These are phyloP conservation scores for Allodekkera sacchari DNA, from an alignment of 805 yeast genomes.

Conservation along the genomic window DNA sequence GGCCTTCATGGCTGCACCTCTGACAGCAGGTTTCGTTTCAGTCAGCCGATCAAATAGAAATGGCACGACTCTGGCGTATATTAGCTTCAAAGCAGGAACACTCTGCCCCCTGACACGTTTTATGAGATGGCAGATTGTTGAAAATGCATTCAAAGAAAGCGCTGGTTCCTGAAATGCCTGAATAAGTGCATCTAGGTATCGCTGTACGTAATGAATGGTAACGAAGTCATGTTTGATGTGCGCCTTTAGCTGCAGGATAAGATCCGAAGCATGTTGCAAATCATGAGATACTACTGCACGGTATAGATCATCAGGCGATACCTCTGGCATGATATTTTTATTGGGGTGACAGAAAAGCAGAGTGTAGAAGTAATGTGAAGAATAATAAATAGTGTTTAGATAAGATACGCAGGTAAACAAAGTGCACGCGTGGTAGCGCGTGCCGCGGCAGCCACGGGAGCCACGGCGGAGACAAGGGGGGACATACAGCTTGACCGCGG, in stretches of 20 bases:
- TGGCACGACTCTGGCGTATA: slow-evolving; percentile 41
- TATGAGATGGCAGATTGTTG: slow-evolving; percentile 46
- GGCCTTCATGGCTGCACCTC: slow-evolving; percentile 40
- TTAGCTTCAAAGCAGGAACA: slow-evolving; percentile 30
- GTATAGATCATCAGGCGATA: slow-evolving; percentile 18
- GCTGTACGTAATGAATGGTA: slow-evolving; percentile 38
- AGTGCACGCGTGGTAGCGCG: too few species aligned
- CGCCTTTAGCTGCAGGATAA: slow-evolving; percentile 33
- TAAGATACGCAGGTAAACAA: neutral
- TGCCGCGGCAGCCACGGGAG: neutral
- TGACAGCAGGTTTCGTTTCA: slow-evolving; percentile 30
- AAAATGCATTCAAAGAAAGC: slow-evolving; percentile 36
- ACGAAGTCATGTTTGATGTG: slow-evolving; percentile 50
- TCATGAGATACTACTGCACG: slow-evolving; percentile 18
- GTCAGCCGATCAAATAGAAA: slow-evolving; percentile 39
- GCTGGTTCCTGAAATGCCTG: slow-evolving; percentile 34
- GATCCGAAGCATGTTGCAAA: slow-evolving; percentile 13
- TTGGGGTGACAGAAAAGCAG: too few species aligned
- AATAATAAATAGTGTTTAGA: neutral
- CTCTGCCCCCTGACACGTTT: slow-evolving; percentile 55
- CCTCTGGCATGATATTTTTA: slow-evolving; percentile 10
- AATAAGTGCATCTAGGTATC: slow-evolving; percentile 41
- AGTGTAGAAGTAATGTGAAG: too few species aligned
- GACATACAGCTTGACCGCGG: neutral
- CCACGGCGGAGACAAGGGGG: neutral